Evolutionary conservation across 148 eudicot genomes (phyloP), one percentile per base, ranked within the genome.

Genomic region (Polygonum maritimum): DNA sequence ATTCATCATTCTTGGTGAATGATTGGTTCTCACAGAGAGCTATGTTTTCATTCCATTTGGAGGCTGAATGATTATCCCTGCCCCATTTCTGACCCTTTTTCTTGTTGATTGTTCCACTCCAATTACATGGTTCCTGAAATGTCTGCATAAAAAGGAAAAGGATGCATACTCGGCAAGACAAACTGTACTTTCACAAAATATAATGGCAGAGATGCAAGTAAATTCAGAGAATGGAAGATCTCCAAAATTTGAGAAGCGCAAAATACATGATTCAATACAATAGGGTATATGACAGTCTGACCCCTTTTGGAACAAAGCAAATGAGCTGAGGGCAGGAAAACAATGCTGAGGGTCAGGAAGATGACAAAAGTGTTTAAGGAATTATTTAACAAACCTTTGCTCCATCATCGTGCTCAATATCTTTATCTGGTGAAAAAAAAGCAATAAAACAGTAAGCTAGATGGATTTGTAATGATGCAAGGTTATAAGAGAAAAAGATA

Each of bases 21-120:
- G 69, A 60, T 26, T 60, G 38, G 38, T 26, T 60, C 38, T 31
- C 69, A 60, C 16, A 10, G 15, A 38, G 69, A 60, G 69, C 69
- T 10, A 1, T 60, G 38, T 60, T 60, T 60, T 31, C 69, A 60
- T 60, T 60, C 69, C 38, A 60, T 60, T 60, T 26, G 38, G 69
- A 60, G 36, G 36, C 16, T 60, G 69, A 31, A 35, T 60, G 69
- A 60, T 60, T 26, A 11, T 31, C 69, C 69, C 69, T 31, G 60
- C 96, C 96, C 96, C 89, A 85, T 78, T 84, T 84, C 81, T 91
- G 96, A 69, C 90, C 90, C 78, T 84, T 84, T 51, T 76, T 84
- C 84, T 91, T 91, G 82, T 81, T 84, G 36, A 78, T 88, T 73
- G 82, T 86, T 78, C 90, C 92, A 69, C 86, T 89, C 91, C 91